Evolutionary conservation across 768 basidiomycete genomes (phyloP).

Genomic region (Chalciporus piperatus): DNA sequence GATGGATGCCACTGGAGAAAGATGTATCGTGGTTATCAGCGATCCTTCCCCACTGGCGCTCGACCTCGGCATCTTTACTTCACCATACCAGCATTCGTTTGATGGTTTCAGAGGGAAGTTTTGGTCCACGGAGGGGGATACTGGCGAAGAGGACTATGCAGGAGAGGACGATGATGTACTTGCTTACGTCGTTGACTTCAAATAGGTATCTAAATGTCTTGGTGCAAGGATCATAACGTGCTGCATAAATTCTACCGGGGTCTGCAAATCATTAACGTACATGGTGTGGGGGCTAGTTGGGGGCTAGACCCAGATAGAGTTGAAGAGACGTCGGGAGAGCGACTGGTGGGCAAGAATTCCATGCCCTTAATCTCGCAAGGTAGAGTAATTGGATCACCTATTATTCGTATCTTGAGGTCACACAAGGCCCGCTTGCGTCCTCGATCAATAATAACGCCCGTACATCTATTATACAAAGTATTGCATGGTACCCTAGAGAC

Average conservation of each 20-base stretch:
- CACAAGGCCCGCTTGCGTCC: background rate
- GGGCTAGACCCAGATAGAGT: too few species aligned
- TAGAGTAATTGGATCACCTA: too few species aligned
- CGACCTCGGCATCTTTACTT: background rate
- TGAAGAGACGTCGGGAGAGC: too few species aligned
- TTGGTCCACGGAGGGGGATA: constrained; percentile 9
- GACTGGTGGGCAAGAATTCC: too few species aligned
- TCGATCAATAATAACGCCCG: constrained; percentile 2
- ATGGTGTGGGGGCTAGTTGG: too few species aligned
- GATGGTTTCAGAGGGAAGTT: constrained; percentile 12
- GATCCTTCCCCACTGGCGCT: constrained; percentile 8
- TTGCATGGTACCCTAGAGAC: constrained; percentile 35
- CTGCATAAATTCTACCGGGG: too few species aligned
- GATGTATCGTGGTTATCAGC: constrained; percentile 11
- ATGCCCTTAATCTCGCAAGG: too few species aligned
- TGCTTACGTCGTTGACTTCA: constrained; percentile 13
- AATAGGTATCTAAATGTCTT: constrained; percentile 1
- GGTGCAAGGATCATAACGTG: background rate
- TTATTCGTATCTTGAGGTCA: too few species aligned
- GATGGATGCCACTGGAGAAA: constrained; percentile 18
- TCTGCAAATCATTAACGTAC: background rate
- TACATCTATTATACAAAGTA: constrained; percentile 35
- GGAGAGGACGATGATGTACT: constrained; percentile 7
- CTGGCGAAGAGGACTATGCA: background rate
- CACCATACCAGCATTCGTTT: constrained; percentile 9